Conservation (phyloP, 176 grass and related monocot species). For the Alopecurus myosuroides region DNA sequence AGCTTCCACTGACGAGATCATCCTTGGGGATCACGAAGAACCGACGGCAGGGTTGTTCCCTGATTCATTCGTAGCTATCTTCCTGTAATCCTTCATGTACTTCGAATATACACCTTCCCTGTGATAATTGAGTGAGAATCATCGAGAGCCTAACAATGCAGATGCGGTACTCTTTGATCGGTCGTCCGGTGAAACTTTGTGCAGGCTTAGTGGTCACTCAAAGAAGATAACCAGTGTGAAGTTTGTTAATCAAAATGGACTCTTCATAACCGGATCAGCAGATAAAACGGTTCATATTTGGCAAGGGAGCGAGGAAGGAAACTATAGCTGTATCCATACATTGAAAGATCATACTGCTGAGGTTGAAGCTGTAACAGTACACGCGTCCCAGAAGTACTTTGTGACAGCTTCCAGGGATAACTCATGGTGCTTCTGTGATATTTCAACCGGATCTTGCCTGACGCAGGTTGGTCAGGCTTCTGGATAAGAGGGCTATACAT, state of each 20-base stretch:
- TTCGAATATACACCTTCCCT: too few relatives aligned
- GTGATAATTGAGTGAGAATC: too few relatives aligned
- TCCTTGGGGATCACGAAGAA: too few relatives aligned
- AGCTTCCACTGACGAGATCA: too few relatives aligned
- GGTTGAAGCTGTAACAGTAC: slow-evolving; percentile 25
- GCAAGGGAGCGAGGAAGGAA: slow-evolving; percentile 76
- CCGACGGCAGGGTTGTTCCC: too few relatives aligned
- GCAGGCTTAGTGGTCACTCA: slow-evolving; percentile 80
- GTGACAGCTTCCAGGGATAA: too few relatives aligned
- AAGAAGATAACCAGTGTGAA: slow-evolving; percentile 94
- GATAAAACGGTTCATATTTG: slow-evolving; percentile 97
- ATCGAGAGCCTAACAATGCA: slow-evolving; percentile 30
- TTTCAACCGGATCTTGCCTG: too few relatives aligned
- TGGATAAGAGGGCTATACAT: slow-evolving; percentile 71
- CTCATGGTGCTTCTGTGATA: too few relatives aligned
- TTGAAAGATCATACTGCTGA: slow-evolving; percentile 81
- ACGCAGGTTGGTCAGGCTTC: slow-evolving; percentile 42
- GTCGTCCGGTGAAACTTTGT: slow-evolving; percentile 68
- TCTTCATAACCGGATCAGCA: slow-evolving; percentile 77
- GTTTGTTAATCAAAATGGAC: slow-evolving; percentile 62
- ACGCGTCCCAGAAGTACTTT: too few relatives aligned
- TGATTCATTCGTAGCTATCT: too few relatives aligned
- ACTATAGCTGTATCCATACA: slow-evolving; percentile 59
- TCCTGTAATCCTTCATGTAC: too few relatives aligned
- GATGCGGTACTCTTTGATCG: slow-evolving; percentile 86